Conservation (phyloP, 768 basidiomycete genomes). For the Grammothele lineata region DNA sequence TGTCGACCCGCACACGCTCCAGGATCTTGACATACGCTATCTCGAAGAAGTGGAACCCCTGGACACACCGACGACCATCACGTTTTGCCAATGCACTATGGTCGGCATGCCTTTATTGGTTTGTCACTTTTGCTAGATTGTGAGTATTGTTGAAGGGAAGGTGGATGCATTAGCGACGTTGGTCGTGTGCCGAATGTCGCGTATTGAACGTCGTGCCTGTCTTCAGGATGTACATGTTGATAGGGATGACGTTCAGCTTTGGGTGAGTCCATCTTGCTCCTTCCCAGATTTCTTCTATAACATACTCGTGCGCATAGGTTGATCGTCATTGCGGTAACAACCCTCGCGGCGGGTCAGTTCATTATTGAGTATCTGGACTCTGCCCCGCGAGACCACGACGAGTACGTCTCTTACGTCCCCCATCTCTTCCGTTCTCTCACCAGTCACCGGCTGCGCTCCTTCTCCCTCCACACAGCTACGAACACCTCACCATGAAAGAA, state of each 20-base stretch:
- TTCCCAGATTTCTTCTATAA: too few relatives aligned
- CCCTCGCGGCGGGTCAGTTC: slow-evolving; percentile 57
- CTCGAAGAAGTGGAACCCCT: slow-evolving; percentile 46
- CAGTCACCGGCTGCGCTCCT: slow-evolving; percentile 3
- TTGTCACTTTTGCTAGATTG: slow-evolving; percentile 59
- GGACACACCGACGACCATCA: slow-evolving; percentile 32
- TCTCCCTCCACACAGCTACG: slow-evolving; percentile 15
- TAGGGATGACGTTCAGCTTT: slow-evolving; percentile 67
- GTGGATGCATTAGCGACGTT: too few relatives aligned
- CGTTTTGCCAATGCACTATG: slow-evolving; percentile 46
- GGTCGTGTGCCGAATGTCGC: neutral
- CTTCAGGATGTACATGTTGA: slow-evolving; percentile 63
- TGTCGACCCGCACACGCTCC: neutral
- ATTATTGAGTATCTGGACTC: slow-evolving; percentile 40
- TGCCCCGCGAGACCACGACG: slow-evolving; percentile 4
- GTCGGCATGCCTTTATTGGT: slow-evolving; percentile 51
- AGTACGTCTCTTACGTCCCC: slow-evolving; percentile 14
- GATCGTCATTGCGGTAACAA: slow-evolving; percentile 46
- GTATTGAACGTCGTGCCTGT: neutral
- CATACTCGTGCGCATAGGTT: slow-evolving; percentile 29
- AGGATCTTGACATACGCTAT: slow-evolving; percentile 50
- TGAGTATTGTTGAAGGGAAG: slow-evolving; percentile 31
- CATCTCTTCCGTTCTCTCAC: neutral
- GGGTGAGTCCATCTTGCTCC: slow-evolving; percentile 41
- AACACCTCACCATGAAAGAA: slow-evolving; percentile 19